These are phyloP conservation scores for Lactarius akahatsu DNA, from an alignment of 768 basidiomycete species.

Conservation along the genomic window DNA sequence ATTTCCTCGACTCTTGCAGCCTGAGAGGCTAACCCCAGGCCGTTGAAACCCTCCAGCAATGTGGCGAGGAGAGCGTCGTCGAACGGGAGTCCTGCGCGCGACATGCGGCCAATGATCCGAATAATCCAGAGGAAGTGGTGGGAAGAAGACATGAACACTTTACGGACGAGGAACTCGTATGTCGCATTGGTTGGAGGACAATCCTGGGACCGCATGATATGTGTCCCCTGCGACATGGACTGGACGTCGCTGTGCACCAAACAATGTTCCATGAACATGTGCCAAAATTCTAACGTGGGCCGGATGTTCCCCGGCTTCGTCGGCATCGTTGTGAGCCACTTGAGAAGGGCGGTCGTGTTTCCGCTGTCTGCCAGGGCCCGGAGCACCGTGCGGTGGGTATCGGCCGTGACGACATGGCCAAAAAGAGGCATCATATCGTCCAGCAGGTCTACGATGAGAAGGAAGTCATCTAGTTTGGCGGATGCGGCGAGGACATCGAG, in stretches of 20 bases:
- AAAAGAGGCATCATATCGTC: slow-evolving; percentile 49
- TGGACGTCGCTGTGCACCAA: slow-evolving; percentile 20
- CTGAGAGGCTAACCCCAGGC: slow-evolving; percentile 11
- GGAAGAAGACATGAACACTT: slow-evolving; percentile 37
- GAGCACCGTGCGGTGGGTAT: slow-evolving; percentile 50
- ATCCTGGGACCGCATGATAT: slow-evolving; percentile 40
- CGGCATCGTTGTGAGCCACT: slow-evolving; percentile 57
- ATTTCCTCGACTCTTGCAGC: slow-evolving; percentile 26
- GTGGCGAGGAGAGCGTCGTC: slow-evolving; percentile 23
- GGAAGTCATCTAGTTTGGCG: slow-evolving; percentile 52
- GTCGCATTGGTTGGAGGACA: slow-evolving; percentile 47
- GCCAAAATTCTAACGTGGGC: slow-evolving; percentile 55
- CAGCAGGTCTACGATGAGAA: slow-evolving; percentile 53
- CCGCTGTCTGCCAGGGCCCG: slow-evolving; percentile 48
- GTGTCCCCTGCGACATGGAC: slow-evolving; percentile 20
- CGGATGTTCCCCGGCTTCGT: slow-evolving; percentile 45
- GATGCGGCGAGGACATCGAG: slow-evolving; percentile 52
- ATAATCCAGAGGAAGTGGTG: slow-evolving; percentile 20
- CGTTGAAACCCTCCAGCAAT: slow-evolving; percentile 29
- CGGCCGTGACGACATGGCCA: slow-evolving; percentile 44
- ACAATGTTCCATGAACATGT: slow-evolving; percentile 49
- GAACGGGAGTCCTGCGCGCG: slow-evolving; percentile 25
- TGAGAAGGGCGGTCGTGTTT: slow-evolving; percentile 43
- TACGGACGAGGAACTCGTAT: slow-evolving; percentile 49
- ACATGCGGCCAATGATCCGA: slow-evolving; percentile 23